Evolutionary conservation across 2,329 filamentous ascomycete genomes (phyloP), one percentile per base, ranked within the genome.

Genomic region (Talaromyces pinophilus): DNA sequence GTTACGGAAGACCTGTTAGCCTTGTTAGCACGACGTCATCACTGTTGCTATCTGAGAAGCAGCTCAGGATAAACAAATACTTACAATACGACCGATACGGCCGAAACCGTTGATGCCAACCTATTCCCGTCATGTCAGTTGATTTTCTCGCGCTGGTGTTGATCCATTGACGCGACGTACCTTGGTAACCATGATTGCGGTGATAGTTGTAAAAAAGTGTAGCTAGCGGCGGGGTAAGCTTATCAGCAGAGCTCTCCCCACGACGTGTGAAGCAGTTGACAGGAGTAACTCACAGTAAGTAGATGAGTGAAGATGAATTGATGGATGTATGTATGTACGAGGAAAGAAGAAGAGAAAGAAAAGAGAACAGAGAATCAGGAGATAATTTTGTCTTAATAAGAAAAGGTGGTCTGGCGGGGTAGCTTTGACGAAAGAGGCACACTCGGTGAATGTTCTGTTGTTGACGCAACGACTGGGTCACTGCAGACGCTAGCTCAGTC

Each of bases 21-120:
- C 2, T 40, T 68, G 44, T 67, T 62, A 33, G 50, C 33, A 57
- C 70, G 77, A 74, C 78, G 76, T 67, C 46, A 60, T 60, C 40
- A 22, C 55, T 3, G 13, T 11, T 25, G 57, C 38, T 15, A 19
- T 19, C 40, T 28, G 13, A 15, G 6, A 17, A 5, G n/a, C 22
- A 28, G 38, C 57, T 44, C 7, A 60, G 57, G 10, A 46, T 57
- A 54, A 28, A 30, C 3, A 19, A 28, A 5, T 28, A 81, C 81
- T 77, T 77, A 84, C 88, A 82, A 99, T 97, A 83, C 95, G 92
- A 79, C 95, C 95, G 84, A 99, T 99, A 84, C 95, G 93, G 86
- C 95, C 95, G 87, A 99, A 99, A 83, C 95, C 94, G 91, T 97
- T 98, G 90, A 97, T 97, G 83, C 93, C 93, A 81, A 96, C 92